A percentile compares a stretch with the other conserved stretches of the same genome.
These are phyloP conservation scores for Olyra latifolia DNA, from an alignment of 176 grass and related monocot species.

Conservation along the genomic window DNA sequence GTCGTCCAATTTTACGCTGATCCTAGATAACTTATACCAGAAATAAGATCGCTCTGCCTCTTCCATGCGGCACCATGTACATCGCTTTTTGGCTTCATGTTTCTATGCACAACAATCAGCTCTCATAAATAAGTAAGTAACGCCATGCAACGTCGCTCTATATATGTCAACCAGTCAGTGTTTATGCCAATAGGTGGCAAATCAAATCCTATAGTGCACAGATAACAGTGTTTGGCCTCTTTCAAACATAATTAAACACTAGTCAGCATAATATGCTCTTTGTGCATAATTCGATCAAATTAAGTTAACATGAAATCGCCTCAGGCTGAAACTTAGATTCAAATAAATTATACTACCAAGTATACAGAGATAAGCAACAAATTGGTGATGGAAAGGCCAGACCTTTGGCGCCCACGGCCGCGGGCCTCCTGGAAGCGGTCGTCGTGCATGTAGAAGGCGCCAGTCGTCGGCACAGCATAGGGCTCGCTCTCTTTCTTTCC, in stretches of 20 bases:
- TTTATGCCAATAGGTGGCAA: not conserved
- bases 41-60: not conserved
- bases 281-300: not conserved
- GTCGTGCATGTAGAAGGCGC: slow-evolving; percentile 99
- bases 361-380: not conserved
- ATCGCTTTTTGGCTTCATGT: not conserved
- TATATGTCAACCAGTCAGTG: not conserved
- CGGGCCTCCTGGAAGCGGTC: slow-evolving; percentile 91
- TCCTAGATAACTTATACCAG: not conserved
- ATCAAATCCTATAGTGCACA: not conserved
- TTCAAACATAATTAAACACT: not conserved
- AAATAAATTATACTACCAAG: not conserved
- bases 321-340: not conserved
- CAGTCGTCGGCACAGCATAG: slow-evolving; percentile 83
- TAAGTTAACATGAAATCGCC: not conserved
- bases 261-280: not conserved
- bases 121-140: slow-evolving; percentile 4
- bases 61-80: not conserved
- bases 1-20: not conserved
- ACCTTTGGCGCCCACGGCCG: slow-evolving; percentile 72
- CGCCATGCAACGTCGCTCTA: not conserved
- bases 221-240: not conserved
- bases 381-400: not conserved
- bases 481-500: slow-evolving; percentile 83
- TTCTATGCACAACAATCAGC: not conserved